Evolutionary conservation across 2,329 filamentous ascomycete genomes (phyloP), one percentile per base, ranked within the genome.

Genomic region (Penicillium sp.): DNA sequence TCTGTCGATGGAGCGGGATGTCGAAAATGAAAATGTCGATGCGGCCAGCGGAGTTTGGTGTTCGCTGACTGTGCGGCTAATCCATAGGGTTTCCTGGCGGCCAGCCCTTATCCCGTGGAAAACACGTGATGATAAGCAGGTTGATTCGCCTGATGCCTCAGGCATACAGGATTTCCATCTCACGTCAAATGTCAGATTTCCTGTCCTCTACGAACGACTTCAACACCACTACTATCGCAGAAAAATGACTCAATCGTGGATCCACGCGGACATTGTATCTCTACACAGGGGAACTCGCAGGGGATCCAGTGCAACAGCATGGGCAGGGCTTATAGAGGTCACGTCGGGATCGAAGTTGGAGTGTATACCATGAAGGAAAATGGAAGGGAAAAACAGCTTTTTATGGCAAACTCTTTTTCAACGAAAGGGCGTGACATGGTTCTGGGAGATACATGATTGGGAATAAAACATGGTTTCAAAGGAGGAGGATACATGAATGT

Each of bases 401-500:
- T 74, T 73, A 69, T 75, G 65, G 66, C 69, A 67, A 67, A 64
- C 67, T 68, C 71, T 75, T 69, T 69, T 71, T 72, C 66, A 66
- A 69, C 62, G 65, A 42, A 59, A 58, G 47, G 60, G 61, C 50
- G 54, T 54, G 60, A 62, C 60, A 62, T 60, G 61, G 60, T 52
- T 56, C 57, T 59, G 54, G 61, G 58, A 60, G 63, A 64, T 78
- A 78, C 75, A 78, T 77, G 72, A 76, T 69, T 56, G 59, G 59
- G 58, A 54, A 58, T 63, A 67, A 61, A 67, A 59, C 63, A 28
- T 54, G n/a, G 28, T 72, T 69, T 50, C 39, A 39, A 55, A 41
- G 50, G 64, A 17, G 25, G 15, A 67, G 69, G 64, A 69, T 78
- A 78, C 76, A 78, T 78, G 74, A 77, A 63, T 67, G 76, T 75